Base-by-base conservation (phyloP, 2,329 filamentous ascomycete species). In the Thyridium curvatum region DNA sequence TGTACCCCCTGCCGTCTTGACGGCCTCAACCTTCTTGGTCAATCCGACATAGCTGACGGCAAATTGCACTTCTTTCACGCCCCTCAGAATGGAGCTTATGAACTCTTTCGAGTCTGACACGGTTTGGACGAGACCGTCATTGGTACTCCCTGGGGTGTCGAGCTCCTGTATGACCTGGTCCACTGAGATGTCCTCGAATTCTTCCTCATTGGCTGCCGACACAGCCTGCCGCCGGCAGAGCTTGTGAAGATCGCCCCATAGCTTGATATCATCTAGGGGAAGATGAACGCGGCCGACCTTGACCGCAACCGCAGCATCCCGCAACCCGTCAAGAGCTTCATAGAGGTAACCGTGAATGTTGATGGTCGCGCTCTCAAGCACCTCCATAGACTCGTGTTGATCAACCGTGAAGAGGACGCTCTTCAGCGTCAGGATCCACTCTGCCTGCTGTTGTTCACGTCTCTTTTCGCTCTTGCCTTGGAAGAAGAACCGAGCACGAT, bases 11-110 rank as follows among this genome's bases (percentile, higher is more conserved):
- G 73, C 72, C 3, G 82, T 72, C 45, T 81, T 78, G 42, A 86
- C 70, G 2, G 79, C 72, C 30, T 82, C 72, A 12, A 96, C 74
- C 51, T 81, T 82, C 59, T 89, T 93, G 16, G 87, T 90, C 42
- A 98, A 65, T 14, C 88, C 87, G 49, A 96, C 76, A 59, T 91
- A 93, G 61, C 91, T 91, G 55, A 97, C 79, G 1, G 90, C 91
- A 52, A 98, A 87, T 59, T 98, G 93, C 12, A 98, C 85, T 59
- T 98, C 93, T 57, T 96, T 94, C 48, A 98, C 88, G 37, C 93
- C 93, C 33, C 87, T 79, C 36, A 98, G 68, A 32, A 96, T 83
- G 1, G 93, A 96, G 57, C 85, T 86, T 40, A 90, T 75, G 55
- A 98, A 93, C 46, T 95, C 89, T 52, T 90, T 91, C 0, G 89